Conservation (phyloP, 768 basidiomycete species). For the Lyophyllum semitale region DNA sequence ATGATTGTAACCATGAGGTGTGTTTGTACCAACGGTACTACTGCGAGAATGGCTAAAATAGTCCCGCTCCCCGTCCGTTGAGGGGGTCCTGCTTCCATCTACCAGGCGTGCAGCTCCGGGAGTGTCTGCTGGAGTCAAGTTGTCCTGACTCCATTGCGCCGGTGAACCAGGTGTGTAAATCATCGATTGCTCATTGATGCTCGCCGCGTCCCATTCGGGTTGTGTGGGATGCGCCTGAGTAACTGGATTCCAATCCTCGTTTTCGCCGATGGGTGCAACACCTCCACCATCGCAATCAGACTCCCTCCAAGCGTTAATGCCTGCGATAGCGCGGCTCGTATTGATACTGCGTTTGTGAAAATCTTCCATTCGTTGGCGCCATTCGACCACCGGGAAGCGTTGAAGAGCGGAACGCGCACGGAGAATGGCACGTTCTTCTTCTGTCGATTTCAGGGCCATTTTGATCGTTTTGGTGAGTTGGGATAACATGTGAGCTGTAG, state of each 20-base stretch:
- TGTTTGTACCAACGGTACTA: slow-evolving; percentile 26
- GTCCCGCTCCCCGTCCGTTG: slow-evolving; percentile 57
- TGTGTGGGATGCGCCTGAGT: slow-evolving; percentile 63
- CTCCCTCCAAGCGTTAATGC: slow-evolving; percentile 74
- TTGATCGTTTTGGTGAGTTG: slow-evolving; percentile 95
- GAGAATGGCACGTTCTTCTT: slow-evolving; percentile 89
- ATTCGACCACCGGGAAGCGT: slow-evolving; percentile 97
- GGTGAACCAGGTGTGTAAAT: slow-evolving; percentile 54
- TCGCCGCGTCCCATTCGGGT: slow-evolving; percentile 77
- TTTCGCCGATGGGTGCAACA: slow-evolving; percentile 56
- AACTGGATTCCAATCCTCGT: slow-evolving; percentile 81
- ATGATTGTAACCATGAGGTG: slow-evolving; percentile 59
- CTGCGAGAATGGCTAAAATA: slow-evolving; percentile 44
- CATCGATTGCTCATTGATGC: slow-evolving; percentile 43
- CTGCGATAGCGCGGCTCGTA: slow-evolving; percentile 69
- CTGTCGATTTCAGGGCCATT: slow-evolving; percentile 86
- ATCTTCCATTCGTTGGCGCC: slow-evolving; percentile 95
- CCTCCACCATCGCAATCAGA: slow-evolving; percentile 62
- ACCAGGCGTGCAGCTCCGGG: slow-evolving; percentile 33
- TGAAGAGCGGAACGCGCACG: slow-evolving; percentile 93
- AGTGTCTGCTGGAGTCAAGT: slow-evolving; percentile 47
- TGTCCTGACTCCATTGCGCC: slow-evolving; percentile 63
- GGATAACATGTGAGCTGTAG: slow-evolving; percentile 92
- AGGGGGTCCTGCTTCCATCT: slow-evolving; percentile 42
- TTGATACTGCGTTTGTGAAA: slow-evolving; percentile 87